These are phyloP conservation scores for Podaxis sp. DNA, from an alignment of 768 basidiomycete species.

Conservation along the genomic window DNA sequence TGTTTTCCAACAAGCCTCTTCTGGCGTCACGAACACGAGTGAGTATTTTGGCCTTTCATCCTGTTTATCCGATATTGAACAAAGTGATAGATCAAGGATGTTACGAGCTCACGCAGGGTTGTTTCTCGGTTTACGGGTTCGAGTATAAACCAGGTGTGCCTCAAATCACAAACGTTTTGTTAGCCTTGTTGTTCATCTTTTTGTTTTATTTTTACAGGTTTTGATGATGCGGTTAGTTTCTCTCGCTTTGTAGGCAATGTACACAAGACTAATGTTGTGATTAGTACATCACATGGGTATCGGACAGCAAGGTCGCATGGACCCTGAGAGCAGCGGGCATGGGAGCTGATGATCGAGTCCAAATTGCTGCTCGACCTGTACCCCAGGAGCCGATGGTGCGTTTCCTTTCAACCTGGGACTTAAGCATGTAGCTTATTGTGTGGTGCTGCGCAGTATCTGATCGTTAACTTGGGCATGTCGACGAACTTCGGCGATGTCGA, in stretches of 20 bases:
- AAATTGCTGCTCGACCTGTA: constrained; percentile 68
- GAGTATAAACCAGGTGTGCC: constrained; percentile 69
- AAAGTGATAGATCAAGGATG: constrained; percentile 56
- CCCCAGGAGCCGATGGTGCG: constrained; percentile 83
- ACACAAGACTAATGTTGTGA: background rate
- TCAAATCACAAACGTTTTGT: background rate
- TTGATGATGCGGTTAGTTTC: constrained; percentile 49
- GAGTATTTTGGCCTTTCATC: constrained; percentile 16
- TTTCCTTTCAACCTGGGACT: background rate
- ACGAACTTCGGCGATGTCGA: constrained; percentile 73
- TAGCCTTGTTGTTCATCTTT: background rate
- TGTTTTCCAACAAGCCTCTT: constrained; percentile 81
- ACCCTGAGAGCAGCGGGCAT: constrained; percentile 64
- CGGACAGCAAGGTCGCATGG: constrained; percentile 63
- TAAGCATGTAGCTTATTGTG: constrained; percentile 6
- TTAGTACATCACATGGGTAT: constrained; percentile 81
- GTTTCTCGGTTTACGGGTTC: constrained; percentile 74
- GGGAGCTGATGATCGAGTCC: constrained; percentile 47
- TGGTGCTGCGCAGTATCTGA: constrained; percentile 58
- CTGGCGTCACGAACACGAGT: constrained; percentile 63
- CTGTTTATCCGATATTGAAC: background rate
- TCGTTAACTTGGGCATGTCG: constrained; percentile 85
- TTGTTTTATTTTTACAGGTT: constrained; percentile 29
- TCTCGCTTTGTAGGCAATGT: background rate
- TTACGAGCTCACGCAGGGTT: constrained; percentile 54